These are phyloP conservation scores for Ceratocystis colombiana DNA, from an alignment of 2,329 filamentous ascomycete genomes.

Conservation along the genomic window DNA sequence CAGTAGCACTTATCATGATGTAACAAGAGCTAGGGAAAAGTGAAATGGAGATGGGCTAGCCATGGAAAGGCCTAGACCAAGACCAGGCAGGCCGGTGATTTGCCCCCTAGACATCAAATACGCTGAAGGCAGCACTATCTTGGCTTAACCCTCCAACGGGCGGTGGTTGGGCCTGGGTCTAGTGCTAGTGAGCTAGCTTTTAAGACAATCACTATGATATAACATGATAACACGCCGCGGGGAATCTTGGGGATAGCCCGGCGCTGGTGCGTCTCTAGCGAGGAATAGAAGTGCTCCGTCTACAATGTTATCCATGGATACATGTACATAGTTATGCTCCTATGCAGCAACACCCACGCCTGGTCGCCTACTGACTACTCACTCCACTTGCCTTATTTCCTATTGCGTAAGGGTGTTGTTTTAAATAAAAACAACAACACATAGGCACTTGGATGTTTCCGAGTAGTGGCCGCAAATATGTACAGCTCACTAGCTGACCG, in stretches of 20 bases:
- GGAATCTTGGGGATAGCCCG: slow-evolving; percentile 8
- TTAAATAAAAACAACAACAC: neutral
- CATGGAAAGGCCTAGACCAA: neutral
- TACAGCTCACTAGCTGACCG: no score
- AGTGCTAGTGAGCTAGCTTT: neutral
- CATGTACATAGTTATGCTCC: neutral
- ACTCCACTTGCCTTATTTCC: neutral
- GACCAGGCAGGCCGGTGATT: neutral
- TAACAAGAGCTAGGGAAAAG: neutral
- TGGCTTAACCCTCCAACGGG: neutral
- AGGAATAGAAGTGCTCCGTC: neutral
- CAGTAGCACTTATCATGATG: neutral
- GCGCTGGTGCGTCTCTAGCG: neutral
- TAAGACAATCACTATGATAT: slow-evolving; percentile 11
- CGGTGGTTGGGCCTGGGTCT: neutral
- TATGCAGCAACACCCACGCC: neutral
- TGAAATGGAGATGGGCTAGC: neutral
- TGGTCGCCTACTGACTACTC: neutral
- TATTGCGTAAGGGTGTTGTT: neutral
- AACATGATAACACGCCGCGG: slow-evolving; percentile 1
- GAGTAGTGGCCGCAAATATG: no score
- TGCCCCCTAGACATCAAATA: neutral
- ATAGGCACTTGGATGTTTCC: no score
- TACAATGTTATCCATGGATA: neutral
- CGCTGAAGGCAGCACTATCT: slow-evolving; percentile 5